Evolutionary conservation across 2,329 filamentous ascomycete species (phyloP).

Genomic region (Stagonosporopsis tanaceti): DNA sequence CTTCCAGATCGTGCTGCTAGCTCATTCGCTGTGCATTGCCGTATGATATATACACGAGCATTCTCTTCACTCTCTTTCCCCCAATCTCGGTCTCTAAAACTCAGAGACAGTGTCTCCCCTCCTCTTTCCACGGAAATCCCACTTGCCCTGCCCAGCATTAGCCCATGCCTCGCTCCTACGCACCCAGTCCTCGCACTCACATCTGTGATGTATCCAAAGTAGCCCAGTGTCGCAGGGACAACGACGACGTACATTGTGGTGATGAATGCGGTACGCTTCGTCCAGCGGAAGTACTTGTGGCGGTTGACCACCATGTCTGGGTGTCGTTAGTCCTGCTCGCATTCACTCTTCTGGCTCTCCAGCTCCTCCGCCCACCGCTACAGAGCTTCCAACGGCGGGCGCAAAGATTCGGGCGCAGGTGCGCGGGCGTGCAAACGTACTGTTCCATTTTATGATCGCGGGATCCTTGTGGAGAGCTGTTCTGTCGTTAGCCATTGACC

Average conservation of each 20-base stretch:
- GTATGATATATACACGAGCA: constrained; percentile 25
- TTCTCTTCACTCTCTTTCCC: constrained; percentile 1
- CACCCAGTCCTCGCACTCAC: constrained; percentile 67
- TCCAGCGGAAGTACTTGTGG: constrained; percentile 97
- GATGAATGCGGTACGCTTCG: constrained; percentile 78
- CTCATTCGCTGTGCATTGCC: constrained; percentile 1
- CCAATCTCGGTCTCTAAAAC: constrained; percentile 60
- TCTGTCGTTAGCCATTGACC: constrained; percentile 37
- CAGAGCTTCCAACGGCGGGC: neutral
- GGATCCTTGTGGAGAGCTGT: constrained; percentile 62
- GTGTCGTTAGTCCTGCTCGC: constrained; percentile 18
- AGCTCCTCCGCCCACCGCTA: neutral
- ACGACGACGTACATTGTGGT: constrained; percentile 78
- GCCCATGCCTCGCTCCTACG: constrained; percentile 17
- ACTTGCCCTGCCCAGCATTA: constrained; percentile 74
- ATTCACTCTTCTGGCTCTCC: neutral
- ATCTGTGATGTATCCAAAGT: constrained; percentile 80
- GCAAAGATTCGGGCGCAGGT: constrained; percentile 19
- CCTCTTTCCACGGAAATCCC: constrained; percentile 83
- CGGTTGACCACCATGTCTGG: constrained; percentile 84
- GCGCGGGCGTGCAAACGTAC: constrained; percentile 53
- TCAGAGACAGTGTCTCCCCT: constrained; percentile 85
- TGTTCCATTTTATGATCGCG: constrained; percentile 64
- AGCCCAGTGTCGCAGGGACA: constrained; percentile 75
- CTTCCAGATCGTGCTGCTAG: neutral